phyloP scores from a whole-genome alignment of 129 eudicot species.

The Escallonia rubra region DNA sequence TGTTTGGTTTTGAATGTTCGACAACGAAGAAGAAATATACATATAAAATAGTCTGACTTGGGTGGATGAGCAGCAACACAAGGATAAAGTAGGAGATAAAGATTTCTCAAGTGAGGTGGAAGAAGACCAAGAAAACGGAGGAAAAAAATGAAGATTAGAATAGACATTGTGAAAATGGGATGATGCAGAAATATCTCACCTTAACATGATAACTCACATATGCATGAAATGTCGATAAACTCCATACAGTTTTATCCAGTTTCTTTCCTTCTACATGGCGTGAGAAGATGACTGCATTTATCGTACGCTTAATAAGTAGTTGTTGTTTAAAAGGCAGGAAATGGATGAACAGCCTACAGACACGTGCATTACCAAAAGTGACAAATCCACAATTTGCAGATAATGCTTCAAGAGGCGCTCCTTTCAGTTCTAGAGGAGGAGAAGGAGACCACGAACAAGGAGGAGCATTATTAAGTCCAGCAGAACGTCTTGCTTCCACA shows the following conservation, averaged over 20 bases:
- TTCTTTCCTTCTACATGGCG: slow-evolving; percentile 91
- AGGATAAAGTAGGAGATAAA: too few species aligned
- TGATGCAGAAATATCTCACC: slow-evolving; percentile 34
- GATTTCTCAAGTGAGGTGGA: too few species aligned
- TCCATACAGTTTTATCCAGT: slow-evolving; percentile 95
- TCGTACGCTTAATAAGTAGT: slow-evolving; percentile 15
- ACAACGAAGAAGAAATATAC: too few species aligned
- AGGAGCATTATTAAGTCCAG: slow-evolving; percentile 85
- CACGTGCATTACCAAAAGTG: slow-evolving; percentile 59
- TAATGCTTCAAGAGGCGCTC: slow-evolving; percentile 57
- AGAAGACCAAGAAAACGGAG: background rate
- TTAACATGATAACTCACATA: slow-evolving; percentile 93
- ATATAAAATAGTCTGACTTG: too few species aligned
- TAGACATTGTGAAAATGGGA: background rate
- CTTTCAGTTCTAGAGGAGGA: slow-evolving; percentile 80
- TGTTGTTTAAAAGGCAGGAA: background rate
- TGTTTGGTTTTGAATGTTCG: too few species aligned
- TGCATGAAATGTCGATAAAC: slow-evolving; percentile 83
- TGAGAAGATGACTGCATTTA: slow-evolving; percentile 62
- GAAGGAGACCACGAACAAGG: slow-evolving; percentile 77
- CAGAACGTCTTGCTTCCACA: slow-evolving; percentile 75
- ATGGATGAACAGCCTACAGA: slow-evolving; percentile 1
- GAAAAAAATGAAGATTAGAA: background rate
- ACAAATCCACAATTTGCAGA: slow-evolving; percentile 93
- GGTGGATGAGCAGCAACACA: too few species aligned